Base-by-base conservation (phyloP, 2,329 filamentous ascomycete genomes). In the Aureobasidium mangrovei region DNA sequence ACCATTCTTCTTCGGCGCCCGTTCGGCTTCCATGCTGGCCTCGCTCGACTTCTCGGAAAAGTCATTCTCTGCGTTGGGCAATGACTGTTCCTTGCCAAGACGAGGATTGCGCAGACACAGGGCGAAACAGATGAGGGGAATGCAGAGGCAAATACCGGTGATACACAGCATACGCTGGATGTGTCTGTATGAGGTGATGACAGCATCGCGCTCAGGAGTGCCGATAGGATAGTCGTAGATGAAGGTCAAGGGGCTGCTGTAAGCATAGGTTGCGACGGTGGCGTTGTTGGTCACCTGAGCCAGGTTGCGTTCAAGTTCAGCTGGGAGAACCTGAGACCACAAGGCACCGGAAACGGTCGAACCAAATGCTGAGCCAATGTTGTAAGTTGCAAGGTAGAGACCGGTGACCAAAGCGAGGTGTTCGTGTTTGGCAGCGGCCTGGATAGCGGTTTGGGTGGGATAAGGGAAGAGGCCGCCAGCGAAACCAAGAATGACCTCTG, bases 341-440 rank as follows among this genome's bases (percentile, higher is more conserved):
- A 87, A 80, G 9, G 82, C 82, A 0, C 76, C 77, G 0, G 83
- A 77, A 41, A 86, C 75, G 4, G 82, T 77, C 18, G 59, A 64
- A 0, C 69, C 67, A 18, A 69, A 59, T 2, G 64, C 60, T 8
- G 62, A 62, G 0, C 67, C 83, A 57, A 85, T 75, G 56, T 77
- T 78, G 59, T 78, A 75, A 35, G 81, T 79, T 4, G 85, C 76
- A 24, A 78, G 74, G 55, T 81, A 74, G 54, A 86, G 71, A 9
- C 82, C 80, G 12, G 83, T 74, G 33, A 81, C 75, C n/a, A 77
- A 76, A 26, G 82, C 78, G 4, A 86, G 73, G 62, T 83, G 75
- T 60, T 83, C 55, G 59, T 72, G 70, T 2, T 62, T 58, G 18
- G 64, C 59, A 2, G 66, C 63, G 1, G 70, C 62, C 55, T 69